Percentiles rank a stretch among this genome's conserved stretches.
phyloP scores from a whole-genome alignment of 1,284 basidiomycete genomes.

The Ustilago cynodontis region DNA sequence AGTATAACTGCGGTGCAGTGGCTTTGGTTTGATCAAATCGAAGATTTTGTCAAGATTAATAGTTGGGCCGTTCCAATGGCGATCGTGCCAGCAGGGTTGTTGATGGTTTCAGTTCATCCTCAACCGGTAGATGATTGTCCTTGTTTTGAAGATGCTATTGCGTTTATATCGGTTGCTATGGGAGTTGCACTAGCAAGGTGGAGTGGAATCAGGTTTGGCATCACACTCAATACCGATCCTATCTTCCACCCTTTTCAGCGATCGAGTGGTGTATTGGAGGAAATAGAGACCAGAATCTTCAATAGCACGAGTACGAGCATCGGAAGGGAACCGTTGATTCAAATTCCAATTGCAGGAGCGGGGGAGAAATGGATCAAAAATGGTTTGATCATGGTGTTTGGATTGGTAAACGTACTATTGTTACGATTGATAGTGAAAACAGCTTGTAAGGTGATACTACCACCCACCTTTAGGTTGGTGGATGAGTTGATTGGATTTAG shows the following conservation, averaged over 20 bases:
- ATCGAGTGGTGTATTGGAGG: slow-evolving; percentile 7
- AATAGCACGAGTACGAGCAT: background rate
- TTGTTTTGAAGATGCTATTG: slow-evolving; percentile 97
- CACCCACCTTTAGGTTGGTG: slow-evolving; percentile 55
- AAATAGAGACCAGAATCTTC: background rate
- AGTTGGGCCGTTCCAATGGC: slow-evolving; percentile 76
- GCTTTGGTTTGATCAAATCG: slow-evolving; percentile 66
- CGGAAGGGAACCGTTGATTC: slow-evolving; percentile 25
- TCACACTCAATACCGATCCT: slow-evolving; percentile 32
- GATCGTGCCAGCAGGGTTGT: slow-evolving; percentile 77
- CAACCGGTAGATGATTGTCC: slow-evolving; percentile 91
- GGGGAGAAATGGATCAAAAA: slow-evolving; percentile 29
- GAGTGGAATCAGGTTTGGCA: slow-evolving; percentile 66
- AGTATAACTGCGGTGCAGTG: slow-evolving; percentile 71
- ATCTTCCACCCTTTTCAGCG: slow-evolving; percentile 25
- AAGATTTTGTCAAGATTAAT: slow-evolving; percentile 70
- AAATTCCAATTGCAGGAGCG: slow-evolving; percentile 20
- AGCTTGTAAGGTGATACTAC: slow-evolving; percentile 53
- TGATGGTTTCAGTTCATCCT: slow-evolving; percentile 85
- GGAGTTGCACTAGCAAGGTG: slow-evolving; percentile 82
- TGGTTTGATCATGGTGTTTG: slow-evolving; percentile 73
- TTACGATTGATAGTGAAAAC: slow-evolving; percentile 79
- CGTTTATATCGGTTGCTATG: slow-evolving; percentile 85
- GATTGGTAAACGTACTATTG: slow-evolving; percentile 77
- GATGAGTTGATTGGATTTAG: slow-evolving; percentile 56